phyloP scores from a whole-genome alignment of 208 protist species.

The Tritrichomonas foetus region DNA sequence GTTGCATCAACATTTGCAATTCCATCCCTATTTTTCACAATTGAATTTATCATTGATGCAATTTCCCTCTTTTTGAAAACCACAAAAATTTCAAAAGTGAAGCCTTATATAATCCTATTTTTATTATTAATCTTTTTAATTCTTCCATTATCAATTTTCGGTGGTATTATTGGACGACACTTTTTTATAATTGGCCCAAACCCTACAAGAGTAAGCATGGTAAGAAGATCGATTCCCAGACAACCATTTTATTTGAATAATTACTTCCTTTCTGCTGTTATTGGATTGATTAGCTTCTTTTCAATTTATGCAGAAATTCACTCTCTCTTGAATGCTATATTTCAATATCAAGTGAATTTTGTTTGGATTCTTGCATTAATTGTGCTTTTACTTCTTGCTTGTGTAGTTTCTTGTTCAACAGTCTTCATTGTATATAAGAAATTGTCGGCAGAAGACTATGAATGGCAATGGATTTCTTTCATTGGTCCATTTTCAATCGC shows the following conservation, averaged over 20 bases:
- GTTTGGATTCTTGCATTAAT: neutral
- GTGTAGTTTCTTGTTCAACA: neutral
- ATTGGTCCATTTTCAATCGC: neutral
- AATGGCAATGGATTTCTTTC: constrained; percentile 32
- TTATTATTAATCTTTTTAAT: neutral
- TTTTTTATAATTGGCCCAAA: neutral
- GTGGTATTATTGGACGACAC: neutral
- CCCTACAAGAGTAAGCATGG: neutral
- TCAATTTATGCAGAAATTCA: neutral
- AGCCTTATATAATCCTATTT: neutral
- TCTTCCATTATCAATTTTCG: neutral
- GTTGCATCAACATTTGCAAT: neutral
- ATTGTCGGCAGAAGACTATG: neutral
- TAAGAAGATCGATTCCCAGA: neutral
- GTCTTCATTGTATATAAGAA: neutral
- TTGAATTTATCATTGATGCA: neutral
- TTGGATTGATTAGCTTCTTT: neutral
- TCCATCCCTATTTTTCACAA: neutral
- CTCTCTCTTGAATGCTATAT: neutral
- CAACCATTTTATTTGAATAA: neutral
- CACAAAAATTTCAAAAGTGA: neutral
- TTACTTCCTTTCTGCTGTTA: neutral
- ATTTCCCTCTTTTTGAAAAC: neutral
- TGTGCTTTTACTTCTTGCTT: neutral
- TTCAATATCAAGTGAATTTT: neutral